Evolutionary conservation across 768 basidiomycete species (phyloP), one percentile per base, ranked within the genome.

Genomic region (Sporobolomyces pararoseus): DNA sequence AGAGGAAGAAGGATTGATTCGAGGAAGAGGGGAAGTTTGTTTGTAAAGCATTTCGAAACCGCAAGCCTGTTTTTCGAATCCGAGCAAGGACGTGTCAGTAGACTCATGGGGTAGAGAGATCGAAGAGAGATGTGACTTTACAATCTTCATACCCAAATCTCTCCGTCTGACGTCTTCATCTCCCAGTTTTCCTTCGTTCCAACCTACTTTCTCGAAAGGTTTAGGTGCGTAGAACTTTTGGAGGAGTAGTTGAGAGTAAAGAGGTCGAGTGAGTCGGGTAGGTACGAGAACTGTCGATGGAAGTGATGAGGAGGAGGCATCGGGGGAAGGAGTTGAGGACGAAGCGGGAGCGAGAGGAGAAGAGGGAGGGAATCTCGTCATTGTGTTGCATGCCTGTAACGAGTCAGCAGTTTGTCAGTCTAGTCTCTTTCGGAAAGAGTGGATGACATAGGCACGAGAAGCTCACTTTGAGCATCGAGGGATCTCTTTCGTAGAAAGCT

Each of bases 31-130:
- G 79, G 89, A 88, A 67, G 85, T 88, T 77, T 92, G 92, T 78
- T 89, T 87, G 78, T 89, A 97, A 47, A 96, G 84, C 84, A 98
- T 99, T 81, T 99, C 96, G 71, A 97, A 97, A 2, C 96, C 96
- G 71, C 91, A 91, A 3, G 92, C 87, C 88, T 94, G 76, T 13
- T 23, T 21, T 14, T 47, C 46, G 23, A 12, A 47, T 21, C 6
- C 46, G 23, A 47, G n/a, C n/a, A n/a, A n/a, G n/a, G n/a, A n/a
- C n/a, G n/a, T n/a, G 13, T 47, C 46, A 17, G 9, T 17, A 42
- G 17, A 9, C 39, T 9, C 10, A 9, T 42, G 39, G 9, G 46
- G 21, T 12, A 47, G 46, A 14, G 46, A 14, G 12, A 54, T 23
- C 46, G 35, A 13, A 58, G n/a, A 46, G 13, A 35, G 4, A 46